A percentile compares a stretch with the other conserved stretches of the same genome.
Conservation (phyloP, 148 eudicot species). For the Beta vulgaris region DNA sequence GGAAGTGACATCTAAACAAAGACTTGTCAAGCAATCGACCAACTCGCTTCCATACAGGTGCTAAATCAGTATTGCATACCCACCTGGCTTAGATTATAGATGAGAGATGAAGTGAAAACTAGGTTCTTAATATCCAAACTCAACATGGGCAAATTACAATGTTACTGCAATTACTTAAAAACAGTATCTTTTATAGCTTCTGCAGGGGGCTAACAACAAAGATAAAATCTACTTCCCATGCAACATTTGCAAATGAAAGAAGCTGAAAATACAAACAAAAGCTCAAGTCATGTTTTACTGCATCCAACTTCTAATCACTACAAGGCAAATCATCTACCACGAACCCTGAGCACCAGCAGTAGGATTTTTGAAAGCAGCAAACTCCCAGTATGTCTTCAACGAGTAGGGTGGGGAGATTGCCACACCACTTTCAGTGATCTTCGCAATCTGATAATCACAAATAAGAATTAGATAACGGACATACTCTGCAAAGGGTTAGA, state of each 20-base stretch:
- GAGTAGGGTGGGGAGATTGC: conserved; percentile 68
- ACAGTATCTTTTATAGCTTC: background rate
- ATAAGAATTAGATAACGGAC: background rate
- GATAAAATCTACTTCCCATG: conserved; percentile 9
- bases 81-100: background rate
- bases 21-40: background rate
- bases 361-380: conserved; percentile 68
- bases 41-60: background rate
- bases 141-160: background rate
- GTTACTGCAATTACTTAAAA: conserved; percentile 13
- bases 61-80: background rate
- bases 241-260: conserved; percentile 8
- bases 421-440: conserved; percentile 74
- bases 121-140: conserved; percentile 1
- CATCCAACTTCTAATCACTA: conserved; percentile 9
- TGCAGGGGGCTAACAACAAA: background rate
- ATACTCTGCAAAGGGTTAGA: background rate
- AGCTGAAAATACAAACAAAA: conserved; percentile 26
- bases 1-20: too few relatives aligned
- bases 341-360: conserved; percentile 78
- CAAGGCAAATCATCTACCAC: conserved; percentile 45
- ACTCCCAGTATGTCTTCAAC: conserved; percentile 77
- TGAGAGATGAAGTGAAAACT: background rate
- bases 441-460: conserved; percentile 61
- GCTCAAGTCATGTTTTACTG: conserved; percentile 6